These are phyloP conservation scores for Trichoderma sp. DNA, from an alignment of 2,329 filamentous ascomycete species.

Conservation along the genomic window DNA sequence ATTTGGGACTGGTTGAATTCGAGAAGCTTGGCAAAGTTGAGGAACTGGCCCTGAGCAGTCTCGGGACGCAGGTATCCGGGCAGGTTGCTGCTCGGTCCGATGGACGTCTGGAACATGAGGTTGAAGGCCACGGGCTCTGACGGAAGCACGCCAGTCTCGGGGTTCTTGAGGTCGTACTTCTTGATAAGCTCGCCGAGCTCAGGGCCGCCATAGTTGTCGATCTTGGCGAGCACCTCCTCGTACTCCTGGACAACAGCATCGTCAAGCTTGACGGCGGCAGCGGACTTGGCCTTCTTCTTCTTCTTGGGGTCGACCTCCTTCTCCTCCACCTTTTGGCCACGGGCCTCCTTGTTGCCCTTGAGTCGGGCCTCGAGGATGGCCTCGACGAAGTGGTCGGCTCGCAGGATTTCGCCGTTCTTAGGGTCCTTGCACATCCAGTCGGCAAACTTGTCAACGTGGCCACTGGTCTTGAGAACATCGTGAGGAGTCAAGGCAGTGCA, in stretches of 20 bases:
- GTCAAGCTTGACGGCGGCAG: slow-evolving; percentile 80
- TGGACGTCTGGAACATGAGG: slow-evolving; percentile 96
- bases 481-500: slow-evolving; percentile 92
- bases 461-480: slow-evolving; percentile 91
- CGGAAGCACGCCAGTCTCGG: slow-evolving; percentile 73
- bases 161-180: slow-evolving; percentile 91
- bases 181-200: slow-evolving; percentile 85
- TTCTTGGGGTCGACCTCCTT: slow-evolving; percentile 75
- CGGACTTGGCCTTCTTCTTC: slow-evolving; percentile 85
- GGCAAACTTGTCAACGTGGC: slow-evolving; percentile 96
- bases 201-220: slow-evolving; percentile 91
- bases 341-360: slow-evolving; percentile 89
- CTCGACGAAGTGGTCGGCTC: slow-evolving; percentile 95
- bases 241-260: slow-evolving; percentile 87
- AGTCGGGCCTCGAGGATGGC: slow-evolving; percentile 85
- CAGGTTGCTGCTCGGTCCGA: slow-evolving; percentile 87
- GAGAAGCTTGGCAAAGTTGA: slow-evolving; percentile 94
- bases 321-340: slow-evolving; percentile 76
- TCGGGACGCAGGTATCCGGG: slow-evolving; percentile 88
- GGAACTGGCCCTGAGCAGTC: slow-evolving; percentile 96
- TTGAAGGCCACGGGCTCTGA: slow-evolving; percentile 89
- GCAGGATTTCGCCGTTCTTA: slow-evolving; percentile 94
- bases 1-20: slow-evolving; percentile 95
- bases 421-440: slow-evolving; percentile 99
- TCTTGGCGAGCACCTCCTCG: slow-evolving; percentile 84